Conservation (phyloP, 305 asterid species). For the Ilex paraguariensis region DNA sequence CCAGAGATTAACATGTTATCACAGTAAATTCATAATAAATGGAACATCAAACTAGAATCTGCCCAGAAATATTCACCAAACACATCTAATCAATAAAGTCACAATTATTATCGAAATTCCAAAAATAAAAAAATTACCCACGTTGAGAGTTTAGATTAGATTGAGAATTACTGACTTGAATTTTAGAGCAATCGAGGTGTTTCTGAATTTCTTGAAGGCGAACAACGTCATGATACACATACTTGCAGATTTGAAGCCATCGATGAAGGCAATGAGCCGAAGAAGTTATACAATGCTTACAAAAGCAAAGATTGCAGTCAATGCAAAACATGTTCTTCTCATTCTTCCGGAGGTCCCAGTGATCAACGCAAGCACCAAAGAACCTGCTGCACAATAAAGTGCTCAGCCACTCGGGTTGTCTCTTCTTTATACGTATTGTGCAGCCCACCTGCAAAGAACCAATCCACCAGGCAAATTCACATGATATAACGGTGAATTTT, state of each 20-base stretch:
- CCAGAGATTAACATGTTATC: too few relatives aligned
- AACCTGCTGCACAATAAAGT: constrained; percentile 36
- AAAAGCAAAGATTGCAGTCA: constrained; percentile 50
- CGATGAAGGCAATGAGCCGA: constrained; percentile 35
- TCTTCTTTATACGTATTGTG: constrained; percentile 23
- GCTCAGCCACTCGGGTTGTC: constrained; percentile 42
- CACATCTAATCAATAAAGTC: too few relatives aligned
- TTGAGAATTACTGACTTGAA: constrained; percentile 39
- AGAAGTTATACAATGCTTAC: constrained; percentile 51
- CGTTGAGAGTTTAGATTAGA: too few relatives aligned
- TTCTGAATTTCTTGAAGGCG: constrained; percentile 64
- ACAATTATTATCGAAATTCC: too few relatives aligned
- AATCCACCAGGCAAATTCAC: not conserved
- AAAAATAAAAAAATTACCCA: too few relatives aligned
- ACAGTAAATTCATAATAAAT: too few relatives aligned
- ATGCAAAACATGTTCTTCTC: constrained; percentile 68
- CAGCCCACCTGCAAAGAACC: constrained; percentile 26
- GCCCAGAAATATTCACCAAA: too few relatives aligned
- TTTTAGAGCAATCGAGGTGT: constrained; percentile 56
- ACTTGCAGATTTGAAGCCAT: constrained; percentile 71
- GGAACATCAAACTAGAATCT: too few relatives aligned
- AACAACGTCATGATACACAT: constrained; percentile 70
- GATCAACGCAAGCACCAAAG: constrained; percentile 48
- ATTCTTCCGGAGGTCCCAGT: constrained; percentile 41
- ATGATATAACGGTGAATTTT: not conserved